A percentile compares a stretch with the other conserved stretches of the same genome.
These are phyloP conservation scores for Candida gigantensis DNA, from an alignment of 1,139 yeast genomes.

Conservation along the genomic window DNA sequence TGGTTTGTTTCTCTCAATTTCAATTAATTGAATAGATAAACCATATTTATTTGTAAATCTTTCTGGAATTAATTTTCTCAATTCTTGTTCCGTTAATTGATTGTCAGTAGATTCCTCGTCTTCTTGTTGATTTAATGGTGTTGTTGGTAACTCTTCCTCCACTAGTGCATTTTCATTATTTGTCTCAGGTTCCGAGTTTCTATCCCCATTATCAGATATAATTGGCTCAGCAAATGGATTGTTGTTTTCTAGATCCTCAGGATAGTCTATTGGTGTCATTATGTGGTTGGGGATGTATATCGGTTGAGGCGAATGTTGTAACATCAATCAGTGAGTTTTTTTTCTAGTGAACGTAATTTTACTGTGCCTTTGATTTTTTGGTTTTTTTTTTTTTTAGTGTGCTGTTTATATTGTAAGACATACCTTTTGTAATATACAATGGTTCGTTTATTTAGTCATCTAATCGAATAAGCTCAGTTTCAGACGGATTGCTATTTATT, in stretches of 20 bases:
- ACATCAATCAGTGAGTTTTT: too few relatives aligned
- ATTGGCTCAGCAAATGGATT: conserved; percentile 56
- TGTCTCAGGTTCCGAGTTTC: conserved; percentile 3
- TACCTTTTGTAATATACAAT: too few relatives aligned
- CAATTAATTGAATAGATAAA: conserved; percentile 29
- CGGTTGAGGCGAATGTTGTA: background rate
- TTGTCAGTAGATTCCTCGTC: conserved; percentile 3
- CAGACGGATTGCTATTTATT: too few relatives aligned
- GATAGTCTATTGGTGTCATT: conserved; percentile 53
- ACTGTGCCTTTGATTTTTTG: too few relatives aligned
- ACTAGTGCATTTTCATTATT: conserved; percentile 7
- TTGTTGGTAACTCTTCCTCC: conserved; percentile 7
- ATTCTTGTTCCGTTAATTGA: conserved; percentile 32
- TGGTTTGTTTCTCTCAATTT: conserved; percentile 41
- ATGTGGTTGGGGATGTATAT: conserved; percentile 34
- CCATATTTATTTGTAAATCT: conserved; percentile 40
- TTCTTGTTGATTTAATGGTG: conserved; percentile 4
- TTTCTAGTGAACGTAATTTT: too few relatives aligned
- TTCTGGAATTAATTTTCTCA: conserved; percentile 53
- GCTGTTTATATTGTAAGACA: too few relatives aligned
- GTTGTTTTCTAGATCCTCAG: conserved; percentile 66
- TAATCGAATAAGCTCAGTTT: too few relatives aligned
- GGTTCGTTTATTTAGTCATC: too few relatives aligned
- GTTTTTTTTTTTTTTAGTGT: too few relatives aligned
- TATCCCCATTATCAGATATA: conserved; percentile 1